Conservation (phyloP, 768 basidiomycete species). For the Lyophyllum shimeji region DNA sequence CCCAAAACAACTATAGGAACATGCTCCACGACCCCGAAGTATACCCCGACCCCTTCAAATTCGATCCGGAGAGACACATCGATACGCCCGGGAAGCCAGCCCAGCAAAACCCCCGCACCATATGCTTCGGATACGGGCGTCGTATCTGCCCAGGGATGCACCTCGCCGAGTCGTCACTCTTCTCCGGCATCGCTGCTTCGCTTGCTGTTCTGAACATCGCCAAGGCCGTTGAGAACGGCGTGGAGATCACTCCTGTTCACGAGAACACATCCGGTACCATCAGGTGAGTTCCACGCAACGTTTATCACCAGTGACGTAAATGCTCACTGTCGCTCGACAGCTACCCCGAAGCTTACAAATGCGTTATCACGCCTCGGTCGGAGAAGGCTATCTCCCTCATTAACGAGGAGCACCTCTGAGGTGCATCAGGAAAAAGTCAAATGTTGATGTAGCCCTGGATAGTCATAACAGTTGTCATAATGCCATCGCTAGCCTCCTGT, state of each 20-base stretch:
- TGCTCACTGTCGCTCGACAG: constrained; percentile 14
- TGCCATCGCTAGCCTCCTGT: too few relatives aligned
- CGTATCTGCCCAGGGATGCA: constrained; percentile 48
- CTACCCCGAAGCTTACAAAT: constrained; percentile 34
- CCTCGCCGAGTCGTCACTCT: constrained; percentile 52
- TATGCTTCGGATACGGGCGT: constrained; percentile 50
- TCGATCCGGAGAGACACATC: constrained; percentile 49
- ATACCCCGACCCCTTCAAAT: constrained; percentile 49
- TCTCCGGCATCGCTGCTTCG: constrained; percentile 40
- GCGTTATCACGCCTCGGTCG: constrained; percentile 32
- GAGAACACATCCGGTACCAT: constrained; percentile 45
- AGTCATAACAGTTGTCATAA: too few relatives aligned
- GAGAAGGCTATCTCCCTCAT: constrained; percentile 29
- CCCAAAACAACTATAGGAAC: constrained; percentile 34
- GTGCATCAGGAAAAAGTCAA: too few relatives aligned
- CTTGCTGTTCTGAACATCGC: constrained; percentile 49
- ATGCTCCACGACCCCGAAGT: constrained; percentile 49
- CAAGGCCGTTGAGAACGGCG: constrained; percentile 43
- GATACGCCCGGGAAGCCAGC: constrained; percentile 25
- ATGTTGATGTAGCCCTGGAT: too few relatives aligned
- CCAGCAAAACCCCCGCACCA: constrained; percentile 38
- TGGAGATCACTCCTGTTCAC: constrained; percentile 43
- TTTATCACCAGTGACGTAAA: not conserved
- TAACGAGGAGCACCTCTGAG: too few relatives aligned
- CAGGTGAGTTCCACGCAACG: constrained; percentile 30